Evolutionary conservation across 2,329 filamentous ascomycete species (phyloP).

Genomic region (Cadophora gregata): DNA sequence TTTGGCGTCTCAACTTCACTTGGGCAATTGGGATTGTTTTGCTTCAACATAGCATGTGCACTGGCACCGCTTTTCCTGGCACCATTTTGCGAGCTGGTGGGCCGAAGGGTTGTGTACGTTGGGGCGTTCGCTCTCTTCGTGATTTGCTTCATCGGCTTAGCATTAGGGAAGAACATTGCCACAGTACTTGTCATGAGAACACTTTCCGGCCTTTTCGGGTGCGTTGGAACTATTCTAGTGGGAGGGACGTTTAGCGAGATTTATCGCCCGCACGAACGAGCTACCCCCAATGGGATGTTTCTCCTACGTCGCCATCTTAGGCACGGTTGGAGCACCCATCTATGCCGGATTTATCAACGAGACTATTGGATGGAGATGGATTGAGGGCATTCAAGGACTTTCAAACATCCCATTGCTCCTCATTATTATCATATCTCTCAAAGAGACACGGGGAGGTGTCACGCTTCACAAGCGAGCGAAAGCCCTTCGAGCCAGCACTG

Average conservation of each 20-base stretch:
- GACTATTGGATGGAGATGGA: constrained; percentile 77
- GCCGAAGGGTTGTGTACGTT: constrained; percentile 80
- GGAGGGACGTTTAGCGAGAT: constrained; percentile 90
- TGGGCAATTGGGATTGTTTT: constrained; percentile 66
- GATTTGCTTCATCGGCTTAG: constrained; percentile 59
- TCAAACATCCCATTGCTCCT: constrained; percentile 66
- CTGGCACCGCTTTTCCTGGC: constrained; percentile 87
- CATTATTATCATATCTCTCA: constrained; percentile 72
- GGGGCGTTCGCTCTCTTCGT: constrained; percentile 55
- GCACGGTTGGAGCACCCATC: constrained; percentile 74
- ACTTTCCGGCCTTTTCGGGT: constrained; percentile 73
- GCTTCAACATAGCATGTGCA: constrained; percentile 76
- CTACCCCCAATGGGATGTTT: constrained; percentile 90
- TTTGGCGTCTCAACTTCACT: constrained; percentile 50
- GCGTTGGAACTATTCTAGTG: constrained; percentile 73
- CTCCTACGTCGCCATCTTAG: constrained; percentile 74
- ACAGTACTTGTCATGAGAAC: constrained; percentile 73
- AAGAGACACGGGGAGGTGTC: constrained; percentile 82
- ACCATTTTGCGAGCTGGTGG: constrained; percentile 85
- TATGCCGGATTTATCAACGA: constrained; percentile 64
- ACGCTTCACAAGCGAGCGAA: constrained; percentile 77
- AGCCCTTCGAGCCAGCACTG: constrained; percentile 68
- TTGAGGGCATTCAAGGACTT: constrained; percentile 85
- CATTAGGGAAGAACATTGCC: constrained; percentile 74
- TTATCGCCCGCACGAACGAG: constrained; percentile 77